Percentiles rank a stretch among this genome's conserved stretches.
These are phyloP conservation scores for Trichoderma atroviride DNA, from an alignment of 2,329 filamentous ascomycete species.

Conservation along the genomic window DNA sequence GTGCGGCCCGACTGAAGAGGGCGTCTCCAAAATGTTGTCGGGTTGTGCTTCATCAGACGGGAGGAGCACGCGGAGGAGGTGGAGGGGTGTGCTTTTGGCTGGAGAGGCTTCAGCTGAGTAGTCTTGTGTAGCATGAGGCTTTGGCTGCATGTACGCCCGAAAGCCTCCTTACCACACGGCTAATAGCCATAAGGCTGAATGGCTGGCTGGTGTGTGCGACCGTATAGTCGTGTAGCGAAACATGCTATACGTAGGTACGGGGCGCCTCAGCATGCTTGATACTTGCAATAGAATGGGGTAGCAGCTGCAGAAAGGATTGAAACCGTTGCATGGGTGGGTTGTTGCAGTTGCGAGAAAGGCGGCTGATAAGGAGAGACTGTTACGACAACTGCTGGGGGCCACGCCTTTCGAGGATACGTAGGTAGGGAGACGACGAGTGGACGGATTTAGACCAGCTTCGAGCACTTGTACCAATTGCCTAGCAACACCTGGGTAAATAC, in stretches of 20 bases:
- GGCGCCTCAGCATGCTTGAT: neutral
- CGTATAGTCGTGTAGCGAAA: neutral
- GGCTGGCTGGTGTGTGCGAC: neutral
- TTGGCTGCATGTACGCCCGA: neutral
- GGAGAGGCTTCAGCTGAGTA: neutral
- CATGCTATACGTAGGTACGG: neutral
- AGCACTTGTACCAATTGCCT: neutral
- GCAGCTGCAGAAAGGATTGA: neutral
- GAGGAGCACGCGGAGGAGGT: constrained; percentile 5
- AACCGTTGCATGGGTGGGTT: neutral
- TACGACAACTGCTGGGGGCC: neutral
- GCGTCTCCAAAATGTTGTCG: constrained; percentile 9
- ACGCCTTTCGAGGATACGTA: neutral
- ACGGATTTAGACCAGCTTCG: neutral
- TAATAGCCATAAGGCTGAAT: constrained; percentile 22
- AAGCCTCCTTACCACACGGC: neutral
- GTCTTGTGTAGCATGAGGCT: neutral
- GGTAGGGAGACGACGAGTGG: neutral
- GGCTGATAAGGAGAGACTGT: neutral
- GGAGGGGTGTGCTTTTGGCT: neutral
- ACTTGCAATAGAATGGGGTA: neutral
- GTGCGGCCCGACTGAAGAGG: neutral
- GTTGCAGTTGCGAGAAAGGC: neutral
- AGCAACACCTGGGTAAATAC: neutral
- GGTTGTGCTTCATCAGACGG: constrained; percentile 2